Conservation (phyloP, 2,329 filamentous ascomycete genomes). For the Xylariomycetidae sp. region DNA sequence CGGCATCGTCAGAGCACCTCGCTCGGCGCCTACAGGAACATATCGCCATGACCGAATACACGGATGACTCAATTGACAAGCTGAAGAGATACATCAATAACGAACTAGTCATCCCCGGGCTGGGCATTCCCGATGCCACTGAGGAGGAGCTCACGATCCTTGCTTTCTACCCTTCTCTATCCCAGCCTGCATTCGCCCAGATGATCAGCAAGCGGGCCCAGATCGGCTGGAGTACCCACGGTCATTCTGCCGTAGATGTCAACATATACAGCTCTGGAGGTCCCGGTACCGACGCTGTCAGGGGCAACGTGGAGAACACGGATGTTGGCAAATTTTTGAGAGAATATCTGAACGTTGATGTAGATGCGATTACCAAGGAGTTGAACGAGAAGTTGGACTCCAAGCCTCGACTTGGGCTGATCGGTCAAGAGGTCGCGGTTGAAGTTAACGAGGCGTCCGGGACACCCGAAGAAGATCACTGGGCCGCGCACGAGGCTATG, state of each 20-base stretch:
- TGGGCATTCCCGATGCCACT: conserved; percentile 73
- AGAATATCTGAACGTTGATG: conserved; percentile 74
- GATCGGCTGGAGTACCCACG: conserved; percentile 91
- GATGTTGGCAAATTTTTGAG: conserved; percentile 81
- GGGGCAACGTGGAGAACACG: conserved; percentile 92
- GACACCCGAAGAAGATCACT: conserved; percentile 16
- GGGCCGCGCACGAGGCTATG: conserved; percentile 20
- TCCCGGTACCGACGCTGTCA: conserved; percentile 56
- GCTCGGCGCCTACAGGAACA: conserved; percentile 57
- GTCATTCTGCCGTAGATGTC: conserved; percentile 89
- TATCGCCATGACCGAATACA: conserved; percentile 36
- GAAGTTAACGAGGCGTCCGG: conserved; percentile 2
- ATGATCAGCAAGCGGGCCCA: conserved; percentile 86
- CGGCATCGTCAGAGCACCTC: conserved; percentile 72
- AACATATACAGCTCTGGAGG: conserved; percentile 87
- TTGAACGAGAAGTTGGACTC: conserved; percentile 53
- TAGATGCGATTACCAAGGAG: conserved; percentile 72
- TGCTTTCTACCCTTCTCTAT: conserved; percentile 50
- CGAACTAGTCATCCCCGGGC: conserved; percentile 60
- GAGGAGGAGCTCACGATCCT: conserved; percentile 67
- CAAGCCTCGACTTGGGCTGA: conserved; percentile 9
- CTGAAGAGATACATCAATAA: conserved; percentile 63
- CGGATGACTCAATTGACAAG: conserved; percentile 26
- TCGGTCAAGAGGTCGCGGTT: conserved; percentile 1
- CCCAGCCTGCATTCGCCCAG: conserved; percentile 63